A percentile compares a stretch with the other conserved stretches of the same genome.
These are phyloP conservation scores for Saccharomyces hybrid DNA, from an alignment of 1,139 yeast genomes.

Conservation along the genomic window DNA sequence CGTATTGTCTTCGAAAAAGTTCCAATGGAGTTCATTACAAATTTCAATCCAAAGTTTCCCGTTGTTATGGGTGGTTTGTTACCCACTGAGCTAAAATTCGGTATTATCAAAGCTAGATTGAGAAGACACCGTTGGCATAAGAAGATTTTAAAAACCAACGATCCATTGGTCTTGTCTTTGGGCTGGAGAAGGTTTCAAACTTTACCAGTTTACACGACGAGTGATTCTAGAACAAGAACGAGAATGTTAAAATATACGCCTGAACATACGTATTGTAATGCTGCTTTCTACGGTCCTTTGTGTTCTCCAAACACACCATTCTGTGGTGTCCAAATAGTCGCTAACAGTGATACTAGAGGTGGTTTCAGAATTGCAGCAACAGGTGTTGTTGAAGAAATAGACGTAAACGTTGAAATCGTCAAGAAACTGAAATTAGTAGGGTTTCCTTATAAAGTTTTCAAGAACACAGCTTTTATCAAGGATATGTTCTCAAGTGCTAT, in stretches of 20 bases:
- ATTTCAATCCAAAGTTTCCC: slow-evolving; percentile 80
- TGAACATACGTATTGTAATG: slow-evolving; percentile 95
- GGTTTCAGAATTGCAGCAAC: slow-evolving; percentile 97
- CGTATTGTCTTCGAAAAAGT: slow-evolving; percentile 74
- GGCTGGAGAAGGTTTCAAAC: slow-evolving; percentile 99
- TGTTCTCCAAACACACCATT: slow-evolving; percentile 97
- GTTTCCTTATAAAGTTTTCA: slow-evolving; percentile 84
- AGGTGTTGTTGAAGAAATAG: slow-evolving; percentile 90
- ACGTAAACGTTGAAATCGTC: slow-evolving; percentile 81
- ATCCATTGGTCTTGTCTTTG: slow-evolving; percentile 84
- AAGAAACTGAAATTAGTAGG: slow-evolving; percentile 95
- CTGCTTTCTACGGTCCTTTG: slow-evolving; percentile 93
- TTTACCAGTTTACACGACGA: slow-evolving; percentile 87
- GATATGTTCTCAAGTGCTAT: slow-evolving; percentile 91
- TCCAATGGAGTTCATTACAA: slow-evolving; percentile 87
- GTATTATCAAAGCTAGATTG: slow-evolving; percentile 84
- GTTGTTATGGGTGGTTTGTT: slow-evolving; percentile 85
- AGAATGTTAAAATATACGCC: slow-evolving; percentile 98
- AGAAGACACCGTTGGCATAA: slow-evolving; percentile 99
- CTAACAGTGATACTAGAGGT: slow-evolving; percentile 76
- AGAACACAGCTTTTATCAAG: slow-evolving; percentile 93
- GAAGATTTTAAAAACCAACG: slow-evolving; percentile 89
- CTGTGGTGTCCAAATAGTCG: slow-evolving; percentile 88
- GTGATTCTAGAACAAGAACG: slow-evolving; percentile 94
- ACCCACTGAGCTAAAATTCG: slow-evolving; percentile 87